A percentile compares a stretch with the other conserved stretches of the same genome.
phyloP scores from a whole-genome alignment of 2,329 filamentous ascomycete species.

The Incumbomyces lentus region DNA sequence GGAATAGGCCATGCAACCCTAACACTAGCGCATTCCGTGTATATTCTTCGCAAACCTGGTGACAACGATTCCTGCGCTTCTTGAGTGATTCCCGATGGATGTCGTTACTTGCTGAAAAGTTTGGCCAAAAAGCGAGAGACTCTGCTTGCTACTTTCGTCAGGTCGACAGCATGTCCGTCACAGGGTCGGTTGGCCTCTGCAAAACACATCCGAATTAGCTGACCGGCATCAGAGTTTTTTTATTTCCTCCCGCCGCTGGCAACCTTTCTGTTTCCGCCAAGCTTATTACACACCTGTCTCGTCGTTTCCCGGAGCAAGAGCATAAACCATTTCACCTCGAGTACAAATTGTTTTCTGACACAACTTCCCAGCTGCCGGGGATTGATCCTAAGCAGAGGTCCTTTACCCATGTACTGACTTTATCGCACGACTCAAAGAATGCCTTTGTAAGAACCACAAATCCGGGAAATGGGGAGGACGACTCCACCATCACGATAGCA shows the following conservation, averaged over 20 bases:
- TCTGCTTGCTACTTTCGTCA: neutral
- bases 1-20: no score
- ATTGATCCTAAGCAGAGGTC: constrained; percentile 11
- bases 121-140: neutral
- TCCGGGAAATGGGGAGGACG: constrained; percentile 5
- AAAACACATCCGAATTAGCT: neutral
- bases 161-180: neutral
- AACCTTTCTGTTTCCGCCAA: constrained; percentile 12
- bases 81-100: no score
- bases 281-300: constrained; percentile 18
- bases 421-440: constrained; percentile 13
- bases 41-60: no score
- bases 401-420: constrained; percentile 16
- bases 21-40: no score
- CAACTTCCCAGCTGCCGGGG: constrained; percentile 18
- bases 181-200: neutral
- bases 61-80: no score
- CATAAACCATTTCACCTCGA: constrained; percentile 17
- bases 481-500: constrained; percentile 16
- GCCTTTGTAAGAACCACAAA: constrained; percentile 15
- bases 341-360: constrained; percentile 20
- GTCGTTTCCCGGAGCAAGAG: constrained; percentile 14
- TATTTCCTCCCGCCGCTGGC: constrained; percentile 11
- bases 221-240: constrained; percentile 11
- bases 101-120: neutral